Base-by-base conservation (phyloP, 495 filamentous ascomycete species). In the Lasiosphaeris hirsuta region DNA sequence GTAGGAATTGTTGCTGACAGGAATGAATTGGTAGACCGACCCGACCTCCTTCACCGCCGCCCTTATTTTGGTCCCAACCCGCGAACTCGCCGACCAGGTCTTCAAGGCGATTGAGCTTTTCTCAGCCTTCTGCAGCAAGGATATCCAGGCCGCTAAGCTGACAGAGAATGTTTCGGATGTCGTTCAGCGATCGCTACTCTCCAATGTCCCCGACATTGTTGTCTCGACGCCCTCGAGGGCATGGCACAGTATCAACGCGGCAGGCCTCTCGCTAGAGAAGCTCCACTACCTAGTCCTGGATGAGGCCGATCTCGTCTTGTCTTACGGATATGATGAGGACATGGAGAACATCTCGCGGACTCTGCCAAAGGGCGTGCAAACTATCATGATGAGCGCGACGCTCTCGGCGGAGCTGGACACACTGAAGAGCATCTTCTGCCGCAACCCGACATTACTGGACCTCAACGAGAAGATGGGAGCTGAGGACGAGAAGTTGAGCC, bases 311-410 rank as follows among this genome's bases (percentile, higher is more conserved):
- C 70, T 97, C 52, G 86, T 97, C n/a, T 75, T 97, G 52, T 92
- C 88, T 8, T 99, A 97, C 65, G 94, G 92, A 45, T 96, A 97
- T 64, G 87, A 94, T 39, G 88, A 93, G 48, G 94, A 97, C 65
- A 81, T 99, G 59, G 82, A 90, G 56, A 83, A 78, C 51, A 75
- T 97, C 17, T 77, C 91, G 0, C 84, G 87, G 63, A 77, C 84
- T 6, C 75, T 97, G 34, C 90, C 92, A 1, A 87, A 87, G 58
- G 90, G 90, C 6, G 79, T 96, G 13, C 94, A 99, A 75, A 92
- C 90, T 5, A 85, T 90, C 66, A 79, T 99, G 58, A 94, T 94
- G 87, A 95, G 90, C 63, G 94, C 94, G 10, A 97, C 94, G 0
- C 80, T 99, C 13, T 89, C 87, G 4, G 79, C 86, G 0, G 94